Percentiles rank a stretch among this genome's conserved stretches.
These are phyloP conservation scores for Candida ponderosae DNA, from an alignment of 805 yeast genomes.

Conservation along the genomic window DNA sequence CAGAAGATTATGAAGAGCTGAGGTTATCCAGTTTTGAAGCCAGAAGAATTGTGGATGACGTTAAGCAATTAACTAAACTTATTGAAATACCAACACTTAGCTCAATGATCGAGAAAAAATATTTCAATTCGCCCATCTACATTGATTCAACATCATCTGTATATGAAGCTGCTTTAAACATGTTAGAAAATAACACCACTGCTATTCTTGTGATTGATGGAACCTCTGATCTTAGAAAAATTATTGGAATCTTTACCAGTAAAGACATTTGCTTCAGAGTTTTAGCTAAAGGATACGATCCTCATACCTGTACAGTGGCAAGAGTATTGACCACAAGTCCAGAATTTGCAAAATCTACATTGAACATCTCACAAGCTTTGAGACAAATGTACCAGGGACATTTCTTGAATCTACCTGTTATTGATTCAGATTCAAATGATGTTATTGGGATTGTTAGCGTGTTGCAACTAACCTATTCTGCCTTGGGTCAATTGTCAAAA, in stretches of 20 bases:
- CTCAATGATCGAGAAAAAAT: slow-evolving; percentile 8
- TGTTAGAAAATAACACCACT: slow-evolving; percentile 30
- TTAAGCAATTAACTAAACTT: slow-evolving; percentile 27
- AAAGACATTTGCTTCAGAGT: slow-evolving; percentile 38
- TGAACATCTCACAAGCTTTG: slow-evolving; percentile 34
- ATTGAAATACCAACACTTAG: slow-evolving; percentile 35
- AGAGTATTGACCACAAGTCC: slow-evolving; percentile 39
- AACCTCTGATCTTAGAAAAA: slow-evolving; percentile 21
- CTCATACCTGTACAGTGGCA: slow-evolving; percentile 28
- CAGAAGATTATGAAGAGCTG: slow-evolving; percentile 19
- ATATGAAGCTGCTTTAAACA: slow-evolving; percentile 29
- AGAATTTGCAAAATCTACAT: slow-evolving; percentile 31
- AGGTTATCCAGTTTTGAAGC: slow-evolving; percentile 12
- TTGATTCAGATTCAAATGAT: slow-evolving; percentile 15
- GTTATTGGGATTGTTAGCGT: slow-evolving; percentile 37
- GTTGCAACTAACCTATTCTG: slow-evolving; percentile 33
- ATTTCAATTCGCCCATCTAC: slow-evolving; percentile 23
- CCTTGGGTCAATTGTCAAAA: slow-evolving; percentile 26
- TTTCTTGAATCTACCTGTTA: slow-evolving; percentile 35
- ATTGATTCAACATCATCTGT: slow-evolving; percentile 30
- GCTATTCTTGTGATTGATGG: slow-evolving; percentile 33
- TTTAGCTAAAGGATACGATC: slow-evolving; percentile 27
- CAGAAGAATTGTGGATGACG: slow-evolving; percentile 22
- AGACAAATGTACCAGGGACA: slow-evolving; percentile 40
- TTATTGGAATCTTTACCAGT: slow-evolving; percentile 38